phyloP scores from a whole-genome alignment of 768 basidiomycete species.

The Peribolospora baueri region DNA sequence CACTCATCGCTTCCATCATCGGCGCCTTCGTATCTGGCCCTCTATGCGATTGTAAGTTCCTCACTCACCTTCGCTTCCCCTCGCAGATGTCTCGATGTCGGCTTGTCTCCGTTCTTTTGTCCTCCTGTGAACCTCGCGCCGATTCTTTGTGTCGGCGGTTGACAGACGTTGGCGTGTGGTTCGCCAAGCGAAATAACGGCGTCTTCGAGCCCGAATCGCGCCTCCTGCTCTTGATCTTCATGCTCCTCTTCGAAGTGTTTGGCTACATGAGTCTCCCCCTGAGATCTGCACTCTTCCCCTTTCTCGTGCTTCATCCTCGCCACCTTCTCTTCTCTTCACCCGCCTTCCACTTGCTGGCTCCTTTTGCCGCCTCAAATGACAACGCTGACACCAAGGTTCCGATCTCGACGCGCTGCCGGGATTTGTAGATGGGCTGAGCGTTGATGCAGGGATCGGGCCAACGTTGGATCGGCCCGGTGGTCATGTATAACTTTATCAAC shows the following conservation, averaged over 20 bases:
- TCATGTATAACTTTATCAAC: slow-evolving; percentile 12
- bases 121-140: no score
- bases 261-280: slow-evolving; percentile 21
- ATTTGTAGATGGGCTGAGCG: no score
- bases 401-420: no score
- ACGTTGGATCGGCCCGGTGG: slow-evolving; percentile 3
- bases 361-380: no score
- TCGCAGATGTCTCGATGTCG: slow-evolving; percentile 13
- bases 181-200: slow-evolving; percentile 25
- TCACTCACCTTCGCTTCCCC: not conserved
- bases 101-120: no score
- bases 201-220: slow-evolving; percentile 27
- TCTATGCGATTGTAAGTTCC: not conserved
- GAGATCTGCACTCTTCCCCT: no score
- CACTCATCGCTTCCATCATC: slow-evolving; percentile 6
- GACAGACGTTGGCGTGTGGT: slow-evolving; percentile 23
- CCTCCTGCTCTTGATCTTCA: slow-evolving; percentile 23
- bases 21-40: slow-evolving; percentile 7
- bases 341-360: no score
- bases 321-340: no score
- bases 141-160: no score
- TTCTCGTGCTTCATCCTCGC: no score
- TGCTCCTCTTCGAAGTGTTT: slow-evolving; percentile 24
- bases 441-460: slow-evolving; percentile 5
- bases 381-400: no score